Conservation (phyloP, 1,284 basidiomycete genomes). For the Lignosus rhinocerotis region DNA sequence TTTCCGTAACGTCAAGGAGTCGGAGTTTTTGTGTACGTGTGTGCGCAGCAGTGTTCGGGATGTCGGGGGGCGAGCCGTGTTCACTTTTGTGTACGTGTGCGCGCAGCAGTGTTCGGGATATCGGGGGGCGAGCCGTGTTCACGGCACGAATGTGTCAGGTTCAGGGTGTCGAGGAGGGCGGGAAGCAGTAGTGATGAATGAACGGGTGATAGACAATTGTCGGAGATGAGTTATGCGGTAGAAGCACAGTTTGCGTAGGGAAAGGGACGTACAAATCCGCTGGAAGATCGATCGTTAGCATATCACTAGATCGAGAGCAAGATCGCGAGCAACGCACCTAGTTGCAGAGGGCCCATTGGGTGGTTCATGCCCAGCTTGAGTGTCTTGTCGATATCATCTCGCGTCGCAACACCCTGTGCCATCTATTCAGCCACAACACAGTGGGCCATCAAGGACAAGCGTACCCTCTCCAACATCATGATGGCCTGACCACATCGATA, state of each 20-base stretch:
- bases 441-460: constrained; percentile 1
- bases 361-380: constrained; percentile 94
- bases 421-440: constrained; percentile 1
- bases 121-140: constrained; percentile 2
- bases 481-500: constrained; percentile 64
- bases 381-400: constrained; percentile 95
- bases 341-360: constrained; percentile 90
- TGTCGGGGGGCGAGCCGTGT: constrained; percentile 1
- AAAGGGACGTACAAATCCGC: constrained; percentile 72
- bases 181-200: neutral
- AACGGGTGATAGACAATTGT: neutral
- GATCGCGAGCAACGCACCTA: constrained; percentile 48
- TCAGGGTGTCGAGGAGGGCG: neutral
- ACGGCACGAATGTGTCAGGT: neutral
- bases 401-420: constrained; percentile 78
- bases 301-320: neutral
- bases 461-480: constrained; percentile 85
- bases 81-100: constrained; percentile 9
- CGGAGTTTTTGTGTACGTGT: constrained; percentile 6
- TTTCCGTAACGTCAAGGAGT: neutral
- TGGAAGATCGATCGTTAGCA: constrained; percentile 27
- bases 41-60: neutral
- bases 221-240: constrained; percentile 11
- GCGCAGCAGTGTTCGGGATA: neutral
- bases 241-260: constrained; percentile 7